Evolutionary conservation across 177 flowering plant genomes (phyloP), one percentile per base, ranked within the genome.

Genomic region (Telopea speciosissima): DNA sequence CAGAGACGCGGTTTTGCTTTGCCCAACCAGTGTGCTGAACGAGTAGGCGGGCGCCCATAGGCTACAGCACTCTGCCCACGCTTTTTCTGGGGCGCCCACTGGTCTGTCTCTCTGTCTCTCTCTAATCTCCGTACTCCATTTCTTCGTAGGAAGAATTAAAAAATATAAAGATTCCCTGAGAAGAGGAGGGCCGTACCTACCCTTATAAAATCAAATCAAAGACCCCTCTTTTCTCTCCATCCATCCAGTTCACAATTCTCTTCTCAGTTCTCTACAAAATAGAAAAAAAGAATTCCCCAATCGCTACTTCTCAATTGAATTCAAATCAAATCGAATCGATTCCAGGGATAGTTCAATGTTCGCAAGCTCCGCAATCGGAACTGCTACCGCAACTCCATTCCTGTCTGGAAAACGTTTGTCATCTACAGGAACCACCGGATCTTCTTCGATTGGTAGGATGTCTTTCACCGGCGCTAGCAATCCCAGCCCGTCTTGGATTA

Each of bases 341-440:
- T 36, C 40, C 8, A 36, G 9, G 6, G 3, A 36, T 36, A 36
- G 8, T 36, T 36, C 40, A 36, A 36, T 36, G 40, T 36, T 36
- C 8, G 8, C 40, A 36, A 36, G 40, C 8, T 5, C 8, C 40
- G 40, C 9, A 2, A 28, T 28, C 31, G 31, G 2, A 28, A 28
- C 31, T 28, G 31, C 3, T 28, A 28, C 49, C 4, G 24, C 65
- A 23, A 23, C 42, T 9, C 45, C 23, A 19, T 36, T 67, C 24
- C 31, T 65, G 14, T 21, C 65, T 24, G 73, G 7, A 44, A 63
- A 63, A 44, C 31, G 42, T 26, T 49, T 63, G 0, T 45, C 36
- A 13, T 10, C 25, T 62, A 13, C 44, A 58, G 66, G 40, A 65
- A 17, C 64, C 63, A n/a, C 36, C 58, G 14, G 74, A 72, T 72